phyloP scores from a whole-genome alignment of 768 basidiomycete genomes.

The Russula vinacea region DNA sequence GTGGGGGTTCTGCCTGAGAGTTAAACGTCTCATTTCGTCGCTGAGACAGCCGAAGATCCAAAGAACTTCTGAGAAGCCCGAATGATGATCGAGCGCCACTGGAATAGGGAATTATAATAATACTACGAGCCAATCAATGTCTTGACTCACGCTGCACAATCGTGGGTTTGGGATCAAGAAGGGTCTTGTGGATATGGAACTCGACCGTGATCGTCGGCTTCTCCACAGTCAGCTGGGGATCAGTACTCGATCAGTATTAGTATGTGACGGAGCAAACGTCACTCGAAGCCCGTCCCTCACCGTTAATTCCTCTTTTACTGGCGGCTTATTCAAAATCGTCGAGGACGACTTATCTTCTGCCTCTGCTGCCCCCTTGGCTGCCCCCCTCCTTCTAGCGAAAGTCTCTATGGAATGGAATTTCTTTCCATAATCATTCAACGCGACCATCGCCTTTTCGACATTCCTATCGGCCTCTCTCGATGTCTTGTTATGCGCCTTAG shows the following conservation, averaged over 20 bases:
- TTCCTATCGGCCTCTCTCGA: not conserved
- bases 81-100: constrained; percentile 7
- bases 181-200: constrained; percentile 6
- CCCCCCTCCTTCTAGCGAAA: not conserved
- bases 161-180: not conserved
- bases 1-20: constrained; percentile 18
- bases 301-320: too few relatives aligned
- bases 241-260: not conserved
- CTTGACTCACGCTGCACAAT: not conserved
- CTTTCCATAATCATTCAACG: not conserved
- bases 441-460: not conserved
- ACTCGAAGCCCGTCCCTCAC: too few relatives aligned
- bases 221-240: not conserved
- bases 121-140: not conserved
- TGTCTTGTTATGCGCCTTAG: not conserved
- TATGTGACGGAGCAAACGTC: not conserved
- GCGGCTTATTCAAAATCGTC: not conserved
- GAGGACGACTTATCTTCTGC: not conserved
- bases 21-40: not conserved
- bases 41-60: constrained; percentile 22
- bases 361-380: too few relatives aligned
- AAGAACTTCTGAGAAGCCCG: constrained; percentile 6
- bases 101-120: not conserved
- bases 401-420: not conserved
- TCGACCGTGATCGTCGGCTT: not conserved